These are phyloP conservation scores for Gossypioides kirkii DNA, from an alignment of 345 rosid species.

Conservation along the genomic window DNA sequence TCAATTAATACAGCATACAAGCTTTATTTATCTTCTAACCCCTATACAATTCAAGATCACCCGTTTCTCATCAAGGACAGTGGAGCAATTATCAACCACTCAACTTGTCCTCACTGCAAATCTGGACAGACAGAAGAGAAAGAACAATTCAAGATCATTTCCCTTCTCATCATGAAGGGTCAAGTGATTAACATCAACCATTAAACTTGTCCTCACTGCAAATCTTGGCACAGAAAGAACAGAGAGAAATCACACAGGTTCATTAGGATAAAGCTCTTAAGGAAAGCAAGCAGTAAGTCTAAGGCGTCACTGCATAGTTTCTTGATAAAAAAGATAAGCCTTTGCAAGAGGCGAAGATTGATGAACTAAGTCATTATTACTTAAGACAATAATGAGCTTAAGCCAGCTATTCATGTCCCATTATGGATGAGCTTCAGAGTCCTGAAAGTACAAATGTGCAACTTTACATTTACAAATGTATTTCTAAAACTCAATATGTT, in stretches of 20 bases:
- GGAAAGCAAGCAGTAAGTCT: neutral
- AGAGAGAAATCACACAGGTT: neutral
- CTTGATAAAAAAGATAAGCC: neutral
- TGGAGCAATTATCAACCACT: neutral
- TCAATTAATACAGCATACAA: neutral
- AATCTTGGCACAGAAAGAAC: neutral
- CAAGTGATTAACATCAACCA: neutral
- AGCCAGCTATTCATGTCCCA: neutral
- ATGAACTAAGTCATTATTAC: neutral
- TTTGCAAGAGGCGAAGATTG: neutral
- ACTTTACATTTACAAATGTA: neutral
- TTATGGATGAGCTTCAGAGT: neutral
- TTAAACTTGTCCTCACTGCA: neutral
- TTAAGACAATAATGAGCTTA: neutral
- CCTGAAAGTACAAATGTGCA: neutral
- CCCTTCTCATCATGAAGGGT: no score
- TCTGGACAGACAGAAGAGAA: neutral
- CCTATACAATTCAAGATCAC: neutral
- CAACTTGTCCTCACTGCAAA: neutral
- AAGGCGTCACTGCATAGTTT: neutral
- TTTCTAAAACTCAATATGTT: neutral
- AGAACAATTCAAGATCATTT: neutral
- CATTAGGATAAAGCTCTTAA: neutral
- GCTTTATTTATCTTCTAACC: neutral
- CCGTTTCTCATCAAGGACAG: neutral